Evolutionary conservation across 495 filamentous ascomycete genomes (phyloP).

Genomic region (Hypoxylon fragiforme): DNA sequence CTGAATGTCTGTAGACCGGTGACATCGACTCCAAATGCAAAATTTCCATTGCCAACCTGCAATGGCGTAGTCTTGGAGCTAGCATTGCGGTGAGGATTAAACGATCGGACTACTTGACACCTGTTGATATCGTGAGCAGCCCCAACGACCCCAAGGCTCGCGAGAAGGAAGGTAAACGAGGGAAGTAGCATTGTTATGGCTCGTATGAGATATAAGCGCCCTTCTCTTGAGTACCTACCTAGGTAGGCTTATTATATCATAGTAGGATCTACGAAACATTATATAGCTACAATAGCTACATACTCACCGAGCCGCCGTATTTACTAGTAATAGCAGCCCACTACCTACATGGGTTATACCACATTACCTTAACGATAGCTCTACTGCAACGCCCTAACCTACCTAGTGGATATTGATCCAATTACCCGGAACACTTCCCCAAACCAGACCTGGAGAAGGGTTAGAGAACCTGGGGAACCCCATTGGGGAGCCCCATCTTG

Average conservation of each 20-base stretch:
- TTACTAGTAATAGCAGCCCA: slow-evolving; percentile 3
- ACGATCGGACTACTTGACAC: slow-evolving; percentile 42
- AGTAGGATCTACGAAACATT: background rate
- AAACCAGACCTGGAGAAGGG: slow-evolving; percentile 27
- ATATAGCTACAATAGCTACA: background rate
- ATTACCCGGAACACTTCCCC: slow-evolving; percentile 29
- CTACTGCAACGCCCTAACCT: too few species aligned
- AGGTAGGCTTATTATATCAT: background rate
- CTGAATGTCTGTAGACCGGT: slow-evolving; percentile 63
- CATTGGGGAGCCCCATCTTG: slow-evolving; percentile 15
- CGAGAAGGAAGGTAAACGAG: slow-evolving; percentile 3
- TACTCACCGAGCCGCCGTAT: slow-evolving; percentile 1
- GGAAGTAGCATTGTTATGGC: slow-evolving; percentile 6
- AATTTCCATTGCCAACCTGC: slow-evolving; percentile 61
- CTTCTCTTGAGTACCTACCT: too few species aligned
- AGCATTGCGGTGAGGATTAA: slow-evolving; percentile 47
- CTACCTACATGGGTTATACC: too few species aligned
- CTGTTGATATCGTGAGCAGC: slow-evolving; percentile 37
- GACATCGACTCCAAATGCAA: slow-evolving; percentile 58
- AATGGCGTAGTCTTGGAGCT: slow-evolving; percentile 54
- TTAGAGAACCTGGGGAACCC: too few species aligned
- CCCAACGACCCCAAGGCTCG: slow-evolving; percentile 8
- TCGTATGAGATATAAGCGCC: background rate
- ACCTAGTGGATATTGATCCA: too few species aligned
- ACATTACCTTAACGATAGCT: slow-evolving; percentile 12